Percentiles rank a stretch among this genome's conserved stretches.
These are phyloP conservation scores for Puccinia coronata DNA, from an alignment of 1,284 basidiomycete species.

Conservation along the genomic window DNA sequence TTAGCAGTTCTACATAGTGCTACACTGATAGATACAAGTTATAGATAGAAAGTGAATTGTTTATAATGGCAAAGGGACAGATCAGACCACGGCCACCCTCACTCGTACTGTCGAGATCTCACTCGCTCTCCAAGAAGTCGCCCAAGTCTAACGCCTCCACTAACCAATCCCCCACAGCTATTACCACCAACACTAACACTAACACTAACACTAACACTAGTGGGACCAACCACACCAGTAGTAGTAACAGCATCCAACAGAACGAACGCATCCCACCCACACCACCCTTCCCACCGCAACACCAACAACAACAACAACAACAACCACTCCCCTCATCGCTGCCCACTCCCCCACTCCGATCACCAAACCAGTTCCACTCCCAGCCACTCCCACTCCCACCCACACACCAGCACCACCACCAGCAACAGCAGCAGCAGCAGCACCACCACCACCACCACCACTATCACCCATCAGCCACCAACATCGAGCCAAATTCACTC, in stretches of 20 bases:
- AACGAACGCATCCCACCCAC: slow-evolving; percentile 6
- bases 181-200: not conserved
- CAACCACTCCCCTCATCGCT: not conserved
- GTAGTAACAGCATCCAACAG: too few species aligned
- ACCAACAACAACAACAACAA: slow-evolving; percentile 11
- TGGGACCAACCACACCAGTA: too few species aligned
- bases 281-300: slow-evolving; percentile 6
- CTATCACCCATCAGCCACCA: not conserved
- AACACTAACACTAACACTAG: not conserved
- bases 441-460: slow-evolving; percentile 15
- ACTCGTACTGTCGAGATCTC: slow-evolving; percentile 39
- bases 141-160: slow-evolving; percentile 12
- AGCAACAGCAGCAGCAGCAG: not conserved
- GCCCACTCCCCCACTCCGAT: not conserved
- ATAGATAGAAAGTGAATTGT: too few species aligned
- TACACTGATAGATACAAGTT: too few species aligned
- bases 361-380: not conserved
- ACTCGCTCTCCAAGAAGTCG: slow-evolving; percentile 48
- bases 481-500: slow-evolving; percentile 10
- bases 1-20: too few species aligned
- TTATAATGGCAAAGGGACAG: slow-evolving; percentile 38
- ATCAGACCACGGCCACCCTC: slow-evolving; percentile 44
- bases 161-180: not conserved
- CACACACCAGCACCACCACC: not conserved
- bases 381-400: not conserved